Evolutionary conservation across 2,329 filamentous ascomycete species (phyloP), one percentile per base, ranked within the genome.

Genomic region (Huntiella savannae): DNA sequence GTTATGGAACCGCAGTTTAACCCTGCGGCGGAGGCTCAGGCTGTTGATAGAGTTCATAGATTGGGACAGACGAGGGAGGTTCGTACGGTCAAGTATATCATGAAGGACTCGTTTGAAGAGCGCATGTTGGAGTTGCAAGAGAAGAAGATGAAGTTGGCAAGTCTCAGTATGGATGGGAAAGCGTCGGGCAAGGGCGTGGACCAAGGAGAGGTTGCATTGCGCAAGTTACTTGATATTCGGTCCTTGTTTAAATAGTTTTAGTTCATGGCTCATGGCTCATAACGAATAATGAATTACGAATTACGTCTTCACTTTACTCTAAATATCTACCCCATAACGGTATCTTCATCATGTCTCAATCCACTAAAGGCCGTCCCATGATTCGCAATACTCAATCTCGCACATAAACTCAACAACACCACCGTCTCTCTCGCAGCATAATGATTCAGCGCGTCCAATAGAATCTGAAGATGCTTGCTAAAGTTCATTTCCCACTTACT

Each of bases 1-100:
- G 82, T 96, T 55, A 96, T 98, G 88, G 91, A 98, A 59, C 91
- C 91, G 4, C 87, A 95, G 58, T 98, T 88, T 65, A 98, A 98
- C 56, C 91, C 91, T 0, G 87, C 86, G 0, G 85, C 87, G 0
- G 88, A 98, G 60, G 83, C 86, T 4, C 91, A 98, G 62, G 91
- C 91, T 2, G 73, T 96, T 5, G 91, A 96, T 59, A 83, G 91
- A 28, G 84, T 98, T 4, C 87, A 94, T 59, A 78, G 87, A 13
- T 67, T 95, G 1, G 87, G 91, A 0, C 91, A 98, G 65, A 91
- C 75, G 55, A 71, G 91, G n/a, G 74, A 79, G 10, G 91, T 98
- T 0, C 73, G 73, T n/a, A 92, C 86, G 1, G 77, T 83, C 34
- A 76, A 87, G 34, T 96, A 84, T 60, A 80, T 96, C 55, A 96